These are phyloP conservation scores for Lecanosticta acicola DNA, from an alignment of 2,329 filamentous ascomycete genomes.

Conservation along the genomic window DNA sequence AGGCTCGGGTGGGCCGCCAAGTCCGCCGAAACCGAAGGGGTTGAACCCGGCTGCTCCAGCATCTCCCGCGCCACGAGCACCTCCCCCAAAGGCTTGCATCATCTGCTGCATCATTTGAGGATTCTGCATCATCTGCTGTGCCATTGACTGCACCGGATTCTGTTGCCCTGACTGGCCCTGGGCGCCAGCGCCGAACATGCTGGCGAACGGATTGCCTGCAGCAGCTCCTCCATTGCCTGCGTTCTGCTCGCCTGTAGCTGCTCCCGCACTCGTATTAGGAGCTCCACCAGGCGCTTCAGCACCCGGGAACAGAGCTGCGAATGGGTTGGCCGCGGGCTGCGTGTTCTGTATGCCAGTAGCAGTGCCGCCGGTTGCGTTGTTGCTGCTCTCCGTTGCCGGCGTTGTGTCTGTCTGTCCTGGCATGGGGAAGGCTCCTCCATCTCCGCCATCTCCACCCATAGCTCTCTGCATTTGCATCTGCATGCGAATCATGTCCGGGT, in stretches of 20 bases:
- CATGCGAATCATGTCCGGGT: conserved; percentile 75
- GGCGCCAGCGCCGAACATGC: conserved; percentile 48
- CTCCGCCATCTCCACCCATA: conserved; percentile 50
- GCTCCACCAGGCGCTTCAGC: conserved; percentile 12
- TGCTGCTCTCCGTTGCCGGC: conserved; percentile 35
- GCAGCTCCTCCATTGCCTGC: conserved; percentile 20
- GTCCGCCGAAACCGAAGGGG: conserved; percentile 38
- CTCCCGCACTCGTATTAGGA: conserved; percentile 19
- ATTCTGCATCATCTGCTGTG: conserved; percentile 50
- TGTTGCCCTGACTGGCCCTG: conserved; percentile 14
- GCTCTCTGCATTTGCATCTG: conserved; percentile 74
- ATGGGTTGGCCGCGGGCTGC: conserved; percentile 47
- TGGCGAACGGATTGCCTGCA: conserved; percentile 60
- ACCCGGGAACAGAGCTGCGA: conserved; percentile 53
- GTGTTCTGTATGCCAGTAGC: conserved; percentile 22
- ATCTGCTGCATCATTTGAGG: conserved; percentile 51
- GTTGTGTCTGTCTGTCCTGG: conserved; percentile 89
- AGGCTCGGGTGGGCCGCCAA: conserved; percentile 31
- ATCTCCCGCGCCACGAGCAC: conserved; percentile 38
- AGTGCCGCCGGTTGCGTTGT: conserved; percentile 31
- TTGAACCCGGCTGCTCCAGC: conserved; percentile 36
- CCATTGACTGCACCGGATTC: conserved; percentile 46
- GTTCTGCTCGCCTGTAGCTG: conserved; percentile 46
- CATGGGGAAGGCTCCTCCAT: conserved; percentile 67
- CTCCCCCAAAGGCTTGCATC: conserved; percentile 51